Percentiles rank a stretch among this genome's conserved stretches.
These are phyloP conservation scores for Castanopsis chinensis DNA, from an alignment of 306 rosid genomes.

Conservation along the genomic window DNA sequence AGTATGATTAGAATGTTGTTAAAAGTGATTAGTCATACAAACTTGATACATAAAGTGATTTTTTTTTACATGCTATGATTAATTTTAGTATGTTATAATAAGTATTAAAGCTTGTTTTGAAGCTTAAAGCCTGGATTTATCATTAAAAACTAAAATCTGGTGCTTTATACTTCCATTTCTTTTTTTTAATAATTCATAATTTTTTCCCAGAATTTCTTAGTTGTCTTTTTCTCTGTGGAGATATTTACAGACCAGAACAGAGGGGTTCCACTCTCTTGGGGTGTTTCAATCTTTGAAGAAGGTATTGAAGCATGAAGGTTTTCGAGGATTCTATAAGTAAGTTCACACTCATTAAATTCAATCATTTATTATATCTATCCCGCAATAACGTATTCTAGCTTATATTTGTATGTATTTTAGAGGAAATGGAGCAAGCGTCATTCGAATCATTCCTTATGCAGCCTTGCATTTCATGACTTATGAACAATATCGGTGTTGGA, in stretches of 20 bases:
- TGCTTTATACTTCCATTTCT: neutral
- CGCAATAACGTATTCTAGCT: neutral
- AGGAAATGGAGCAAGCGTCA: constrained; percentile 95
- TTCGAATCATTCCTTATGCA: constrained; percentile 88
- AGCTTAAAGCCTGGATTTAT: neutral
- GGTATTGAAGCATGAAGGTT: constrained; percentile 71
- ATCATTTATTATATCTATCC: neutral
- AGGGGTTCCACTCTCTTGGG: constrained; percentile 76
- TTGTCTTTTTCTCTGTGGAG: neutral
- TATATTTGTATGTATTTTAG: constrained; percentile 39
- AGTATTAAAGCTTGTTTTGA: neutral
- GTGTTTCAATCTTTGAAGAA: constrained; percentile 71
- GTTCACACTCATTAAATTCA: constrained; percentile 18
- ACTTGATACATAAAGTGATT: neutral
- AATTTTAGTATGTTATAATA: constrained; percentile 5
- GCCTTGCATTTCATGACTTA: constrained; percentile 96
- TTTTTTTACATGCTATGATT: neutral
- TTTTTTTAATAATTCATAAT: neutral
- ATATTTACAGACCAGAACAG: constrained; percentile 69
- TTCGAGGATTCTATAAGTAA: constrained; percentile 83
- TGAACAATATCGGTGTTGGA: constrained; percentile 86
- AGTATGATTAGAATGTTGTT: neutral
- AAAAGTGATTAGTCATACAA: neutral
- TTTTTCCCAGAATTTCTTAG: constrained; percentile 8
- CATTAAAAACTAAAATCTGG: neutral